Conservation (phyloP, 192 early-diverging fungal species). For the Backusella westeae region DNA sequence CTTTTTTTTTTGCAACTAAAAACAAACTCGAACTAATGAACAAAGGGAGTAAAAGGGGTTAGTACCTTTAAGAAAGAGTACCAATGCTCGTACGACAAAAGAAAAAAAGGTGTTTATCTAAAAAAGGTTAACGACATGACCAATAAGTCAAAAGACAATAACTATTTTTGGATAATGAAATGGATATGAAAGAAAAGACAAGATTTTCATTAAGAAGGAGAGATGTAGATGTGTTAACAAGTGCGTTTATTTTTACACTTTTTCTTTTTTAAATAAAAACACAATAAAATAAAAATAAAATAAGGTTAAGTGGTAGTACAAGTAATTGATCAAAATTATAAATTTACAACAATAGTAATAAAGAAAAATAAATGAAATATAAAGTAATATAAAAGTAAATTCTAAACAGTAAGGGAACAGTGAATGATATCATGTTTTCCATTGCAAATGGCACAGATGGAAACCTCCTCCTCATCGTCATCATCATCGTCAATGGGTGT, state of each 20-base stretch:
- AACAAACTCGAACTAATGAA: background rate
- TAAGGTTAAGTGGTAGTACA: background rate
- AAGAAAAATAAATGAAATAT: background rate
- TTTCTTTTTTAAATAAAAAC: background rate
- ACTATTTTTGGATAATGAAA: background rate
- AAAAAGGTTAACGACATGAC: background rate
- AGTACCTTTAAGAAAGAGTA: background rate
- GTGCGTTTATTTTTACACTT: background rate
- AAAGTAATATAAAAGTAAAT: background rate
- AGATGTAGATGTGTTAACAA: background rate
- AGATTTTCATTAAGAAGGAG: background rate
- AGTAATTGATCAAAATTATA: slow-evolving; percentile 3
- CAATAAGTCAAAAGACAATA: background rate
- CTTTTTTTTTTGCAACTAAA: background rate
- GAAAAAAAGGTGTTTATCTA: background rate
- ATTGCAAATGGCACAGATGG: background rate
- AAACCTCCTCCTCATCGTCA: background rate
- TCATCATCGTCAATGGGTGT: slow-evolving; percentile 2
- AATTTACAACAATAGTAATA: background rate
- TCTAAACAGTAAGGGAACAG: background rate
- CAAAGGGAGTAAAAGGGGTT: background rate
- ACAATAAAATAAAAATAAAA: background rate
- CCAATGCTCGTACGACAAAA: background rate
- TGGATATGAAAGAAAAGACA: background rate
- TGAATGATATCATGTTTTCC: background rate